Base-by-base conservation (phyloP, 352 stramenopile species). In the Globisporangium okanoganense region DNA sequence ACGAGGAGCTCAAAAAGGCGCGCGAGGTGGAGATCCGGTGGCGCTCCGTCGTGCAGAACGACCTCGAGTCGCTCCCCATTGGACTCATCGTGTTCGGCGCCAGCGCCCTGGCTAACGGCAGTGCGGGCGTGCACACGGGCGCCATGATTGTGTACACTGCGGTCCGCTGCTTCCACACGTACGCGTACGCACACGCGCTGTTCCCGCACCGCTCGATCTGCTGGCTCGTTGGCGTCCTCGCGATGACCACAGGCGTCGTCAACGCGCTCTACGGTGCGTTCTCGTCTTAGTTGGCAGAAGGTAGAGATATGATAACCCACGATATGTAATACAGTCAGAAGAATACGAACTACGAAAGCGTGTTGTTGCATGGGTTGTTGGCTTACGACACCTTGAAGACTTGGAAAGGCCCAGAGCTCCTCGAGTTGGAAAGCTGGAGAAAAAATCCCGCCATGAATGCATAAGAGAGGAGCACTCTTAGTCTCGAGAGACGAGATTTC, bases 1-100 rank as follows among this genome's bases (percentile, higher is more conserved):
- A 69, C 56, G 62, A 64, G 16, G 70, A 73, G 56, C 33, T 71
- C n/a, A 1, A 55, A 31, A 66, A 70, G 52, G 71, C 67, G 8
- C 60, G 56, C n/a, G 63, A 62, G 6, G 58, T 44, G 2, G 70
- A 82, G 50, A 62, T 73, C 49, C 69, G 71, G 47, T 82, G 71
- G 74, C 64, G 67, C 20, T 59, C 70, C 24, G 76, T 82, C 53
- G 65, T 82, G 31, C 54, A 64, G 36, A 83, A 83, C 62, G 72
- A 83, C 61, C 61, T 80, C 35, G 74, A 83, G 56, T 72, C 66
- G 33, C 76, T 83, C 44, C 74, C 74, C 6, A 48, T 83, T 25
- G 72, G 64, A 25, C 67, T 83, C 8, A 33, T 51, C 24, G 22
- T 51, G 12, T 51, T 51, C 13, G 22, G 22, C 24, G 27, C 44